Evolutionary conservation across 306 rosid species (phyloP), one percentile per base, ranked within the genome.

Genomic region (Amphicarpaea edgeworthii): DNA sequence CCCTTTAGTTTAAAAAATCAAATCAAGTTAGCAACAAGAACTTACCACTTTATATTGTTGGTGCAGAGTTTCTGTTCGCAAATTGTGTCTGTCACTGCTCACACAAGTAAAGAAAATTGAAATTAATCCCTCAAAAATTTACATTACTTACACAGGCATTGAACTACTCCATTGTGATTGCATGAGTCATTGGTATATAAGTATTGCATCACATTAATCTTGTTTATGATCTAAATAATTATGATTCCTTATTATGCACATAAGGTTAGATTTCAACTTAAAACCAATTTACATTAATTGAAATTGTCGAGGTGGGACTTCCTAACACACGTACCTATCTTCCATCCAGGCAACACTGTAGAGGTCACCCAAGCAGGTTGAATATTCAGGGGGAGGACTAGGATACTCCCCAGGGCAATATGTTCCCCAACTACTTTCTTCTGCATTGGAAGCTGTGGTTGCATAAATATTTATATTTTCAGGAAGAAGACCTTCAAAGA

Each of bases 341-440:
- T 96, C 99, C 98, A 96, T 85, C 98, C 99, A 96, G 60, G 98
- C 90, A 89, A 96, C 70, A 82, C 99, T 96, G 79, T 92, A 96
- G 58, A 90, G 84, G 81, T 92, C 99, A 77, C 99, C 99, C 86
- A 96, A 79, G 84, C 99, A 96, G 38, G 99, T 96, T 16, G 90
- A 76, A 70, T 89, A 96, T 85, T 96, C 99, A 40, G 88, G 88
- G 23, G 99, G 99, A 66, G 99, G 98, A 71, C 98, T 81, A 20
- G 94, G 96, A 82, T 84, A 62, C 34, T 96, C 99, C 76, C 98
- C 98, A 11, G 97, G 98, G 82, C 98, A 96, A 76, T 96, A 96
- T 47, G 93, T 89, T 66, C 98, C 99, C 99, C 99, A 96, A 81
- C 98, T 96, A 83, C 98, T 96, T 86, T 96, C 99, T 38, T 50